Conservation (phyloP, 805 yeast species). For the Hanseniaspora clermontiae region DNA sequence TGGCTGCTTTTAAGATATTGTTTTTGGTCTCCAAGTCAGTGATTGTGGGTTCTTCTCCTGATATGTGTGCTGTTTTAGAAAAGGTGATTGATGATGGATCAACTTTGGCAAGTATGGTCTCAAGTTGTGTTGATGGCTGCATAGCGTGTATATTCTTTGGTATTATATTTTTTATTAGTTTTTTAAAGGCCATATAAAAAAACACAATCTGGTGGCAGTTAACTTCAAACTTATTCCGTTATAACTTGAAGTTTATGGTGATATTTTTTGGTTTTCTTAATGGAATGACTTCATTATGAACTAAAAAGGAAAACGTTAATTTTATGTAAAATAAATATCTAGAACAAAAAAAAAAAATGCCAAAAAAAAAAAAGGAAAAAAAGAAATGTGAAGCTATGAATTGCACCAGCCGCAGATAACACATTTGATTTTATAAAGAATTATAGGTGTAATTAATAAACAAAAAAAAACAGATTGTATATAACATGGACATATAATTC, state of each 20-base stretch:
- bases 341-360: too few relatives aligned
- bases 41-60: slow-evolving; percentile 34
- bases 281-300: background rate
- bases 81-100: slow-evolving; percentile 42
- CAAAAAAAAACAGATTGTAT: background rate
- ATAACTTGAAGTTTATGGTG: too few relatives aligned
- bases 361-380: background rate
- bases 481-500: background rate
- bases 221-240: too few relatives aligned
- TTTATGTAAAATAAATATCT: too few relatives aligned
- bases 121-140: slow-evolving; percentile 8
- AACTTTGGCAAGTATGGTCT: slow-evolving; percentile 42
- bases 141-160: background rate
- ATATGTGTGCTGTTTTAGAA: slow-evolving; percentile 25
- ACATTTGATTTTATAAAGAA: too few relatives aligned
- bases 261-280: too few relatives aligned
- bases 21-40: slow-evolving; percentile 40
- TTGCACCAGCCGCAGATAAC: too few relatives aligned
- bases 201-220: background rate
- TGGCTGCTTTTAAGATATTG: slow-evolving; percentile 48
- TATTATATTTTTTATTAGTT: background rate
- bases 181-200: background rate
- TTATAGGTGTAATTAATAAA: background rate
- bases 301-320: background rate
- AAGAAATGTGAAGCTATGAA: background rate